Base-by-base conservation (phyloP, 352 stramenopile species). In the Phytophthora cactorum region DNA sequence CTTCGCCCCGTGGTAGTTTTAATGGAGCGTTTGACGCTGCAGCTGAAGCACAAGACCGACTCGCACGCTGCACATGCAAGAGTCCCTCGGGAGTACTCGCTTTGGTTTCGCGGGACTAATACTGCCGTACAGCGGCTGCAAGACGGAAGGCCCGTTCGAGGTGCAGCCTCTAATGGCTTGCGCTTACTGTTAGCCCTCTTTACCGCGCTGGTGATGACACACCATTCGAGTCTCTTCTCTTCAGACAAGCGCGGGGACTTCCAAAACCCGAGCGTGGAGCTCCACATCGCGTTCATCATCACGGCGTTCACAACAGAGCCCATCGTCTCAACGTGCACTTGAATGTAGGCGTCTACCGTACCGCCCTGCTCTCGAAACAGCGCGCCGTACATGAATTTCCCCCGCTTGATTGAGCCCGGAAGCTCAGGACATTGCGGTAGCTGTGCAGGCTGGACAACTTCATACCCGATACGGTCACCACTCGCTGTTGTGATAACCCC, bases 391-490 rank as follows among this genome's bases (percentile, higher is more conserved):
- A 70, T 65, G 32, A 74, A 31, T 22, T 66, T 70, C 8, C 47
- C 66, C n/a, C 66, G 52, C 11, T 43, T 53, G n/a, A 70, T 66
- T 11, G 60, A 44, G 4, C 53, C 59, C 1, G 51, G 53, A 11
- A 74, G 54, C 17, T 32, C 15, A 12, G 59, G 53, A 11, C 44
- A 64, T 36, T 69, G 66, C 15, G 71, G 54, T 8, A 82, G 44
- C 8, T 68, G 51, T 32, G 84, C 74, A 6, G 79, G 82, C 54
- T 89, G 79, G 25, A 79, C 66, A 9, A 89, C 34, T 17, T 86
- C 67, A 54, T 85, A 90, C 8, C 79, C 82, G 10, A 89, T 68
- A 3, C 61, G 53, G 6, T 70, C 59, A 2, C 69, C 69, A 11
- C 74, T 77, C 6, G 64, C 22, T 27, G 47, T 38, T 5, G 57